Evolutionary conservation across 169 alveolate species (phyloP), one percentile per base, ranked within the genome.

Genomic region (Plasmodium fragile): DNA sequence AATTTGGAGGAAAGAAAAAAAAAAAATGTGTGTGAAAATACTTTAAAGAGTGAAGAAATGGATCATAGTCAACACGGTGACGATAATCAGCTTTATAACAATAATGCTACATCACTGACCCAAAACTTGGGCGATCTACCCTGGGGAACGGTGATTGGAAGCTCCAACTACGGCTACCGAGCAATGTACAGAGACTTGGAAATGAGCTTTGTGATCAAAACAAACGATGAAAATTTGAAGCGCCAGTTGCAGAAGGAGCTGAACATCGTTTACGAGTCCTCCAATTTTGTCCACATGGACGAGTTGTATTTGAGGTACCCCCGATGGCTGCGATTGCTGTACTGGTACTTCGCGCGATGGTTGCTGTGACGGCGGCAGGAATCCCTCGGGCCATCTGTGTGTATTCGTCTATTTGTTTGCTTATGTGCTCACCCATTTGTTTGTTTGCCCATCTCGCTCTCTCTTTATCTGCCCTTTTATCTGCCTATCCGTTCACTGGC

Each of bases 121-220:
- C 69, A 85, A 32, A 2, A 45, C 34, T 25, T 41, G 28, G 82
- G 71, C 49, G 71, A 59, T 32, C 90, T 92, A 32, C 97, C 97
- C 13, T 95, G 97, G 87, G 84, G 96, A 1, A 96, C 94, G 71
- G 93, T 95, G 11, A 96, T 96, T 30, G 97, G 97, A 3, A 96
- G 97, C 73, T 96, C 97, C 7, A 96, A 96, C 92, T 92, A 93
- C 77, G 96, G 97, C 16, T 77, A 91, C 72, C 87, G 97, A 71
- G 96, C 97, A 36, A 87, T 87, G 11, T 87, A 89, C 75, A 92
- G 93, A 95, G 97, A 96, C 70, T 77, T 96, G 83, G 97, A 96
- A 71, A 87, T 96, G 93, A 92, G 92, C 65, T 72, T 95, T 70
- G 65, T 95, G n/a, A 93, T 96, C 25, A 96, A 96, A 83, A 95